Evolutionary conservation across 1,284 basidiomycete genomes (phyloP).

Genomic region (Ustilago curta): DNA sequence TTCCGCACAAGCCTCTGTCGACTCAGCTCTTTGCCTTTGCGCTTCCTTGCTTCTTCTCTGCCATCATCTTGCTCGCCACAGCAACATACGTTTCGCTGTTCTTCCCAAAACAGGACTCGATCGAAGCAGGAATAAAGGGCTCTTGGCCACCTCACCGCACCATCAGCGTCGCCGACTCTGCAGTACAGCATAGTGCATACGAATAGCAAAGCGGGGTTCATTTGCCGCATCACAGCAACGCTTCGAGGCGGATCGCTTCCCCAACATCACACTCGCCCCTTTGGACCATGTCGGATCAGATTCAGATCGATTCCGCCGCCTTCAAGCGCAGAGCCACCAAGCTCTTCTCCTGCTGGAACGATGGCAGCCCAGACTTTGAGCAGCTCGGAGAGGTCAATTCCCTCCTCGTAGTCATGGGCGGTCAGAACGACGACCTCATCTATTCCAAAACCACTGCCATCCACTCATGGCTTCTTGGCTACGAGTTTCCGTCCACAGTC

Average conservation of each 20-base stretch:
- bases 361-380: slow-evolving; percentile 38
- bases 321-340: slow-evolving; percentile 51
- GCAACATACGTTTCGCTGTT: not conserved
- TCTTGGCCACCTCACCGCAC: slow-evolving; percentile 1
- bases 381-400: slow-evolving; percentile 40
- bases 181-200: too few relatives aligned
- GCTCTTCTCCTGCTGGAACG: slow-evolving; percentile 52
- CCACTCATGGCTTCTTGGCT: slow-evolving; percentile 88
- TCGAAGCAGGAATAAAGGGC: not conserved
- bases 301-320: slow-evolving; percentile 55
- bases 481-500: slow-evolving; percentile 94
- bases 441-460: slow-evolving; percentile 58
- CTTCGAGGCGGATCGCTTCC: not conserved
- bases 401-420: slow-evolving; percentile 54
- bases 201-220: not conserved
- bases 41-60: not conserved
- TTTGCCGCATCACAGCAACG: too few relatives aligned
- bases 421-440: slow-evolving; percentile 53
- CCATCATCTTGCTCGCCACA: not conserved
- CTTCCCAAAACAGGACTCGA: not conserved
- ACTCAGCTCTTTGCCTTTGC: slow-evolving; percentile 3
- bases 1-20: slow-evolving; percentile 4
- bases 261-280: not conserved
- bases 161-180: not conserved
- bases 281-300: slow-evolving; percentile 55